These are phyloP conservation scores for Kalmanozyma brasiliensis DNA, from an alignment of 1,284 basidiomycete genomes.

Conservation along the genomic window DNA sequence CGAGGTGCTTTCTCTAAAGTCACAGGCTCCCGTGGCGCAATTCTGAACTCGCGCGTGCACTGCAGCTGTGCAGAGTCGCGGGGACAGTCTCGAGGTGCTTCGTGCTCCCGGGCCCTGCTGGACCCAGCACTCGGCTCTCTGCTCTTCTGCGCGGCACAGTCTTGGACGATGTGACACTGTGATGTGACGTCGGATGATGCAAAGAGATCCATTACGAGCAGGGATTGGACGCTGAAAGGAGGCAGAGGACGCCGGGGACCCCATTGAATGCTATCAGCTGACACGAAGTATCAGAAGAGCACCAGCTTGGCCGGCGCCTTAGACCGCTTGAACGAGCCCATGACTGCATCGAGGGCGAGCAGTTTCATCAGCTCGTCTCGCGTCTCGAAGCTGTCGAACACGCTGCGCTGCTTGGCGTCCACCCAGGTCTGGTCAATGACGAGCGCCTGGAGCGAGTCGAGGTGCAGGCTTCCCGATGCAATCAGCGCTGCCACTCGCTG, in stretches of 20 bases:
- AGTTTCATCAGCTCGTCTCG: slow-evolving; percentile 57
- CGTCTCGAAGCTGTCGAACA: slow-evolving; percentile 62
- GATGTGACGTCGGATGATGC: no score
- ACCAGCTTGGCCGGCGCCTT: slow-evolving; percentile 27
- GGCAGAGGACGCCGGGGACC: no score
- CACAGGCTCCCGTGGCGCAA: slow-evolving; percentile 14
- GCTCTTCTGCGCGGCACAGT: no score
- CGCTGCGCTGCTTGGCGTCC: slow-evolving; percentile 57
- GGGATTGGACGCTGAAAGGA: no score
- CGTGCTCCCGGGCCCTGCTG: no score
- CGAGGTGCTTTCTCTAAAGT: neutral
- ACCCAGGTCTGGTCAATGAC: slow-evolving; percentile 62
- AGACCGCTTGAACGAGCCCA: slow-evolving; percentile 24
- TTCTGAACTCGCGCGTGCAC: slow-evolving; percentile 1
- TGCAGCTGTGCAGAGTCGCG: no score
- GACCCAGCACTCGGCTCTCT: no score
- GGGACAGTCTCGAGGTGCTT: no score
- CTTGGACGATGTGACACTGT: no score
- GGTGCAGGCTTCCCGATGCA: slow-evolving; percentile 39
- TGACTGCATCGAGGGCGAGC: slow-evolving; percentile 33
- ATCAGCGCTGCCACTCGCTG: slow-evolving; percentile 55
- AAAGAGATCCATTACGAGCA: neutral
- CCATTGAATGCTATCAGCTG: neutral
- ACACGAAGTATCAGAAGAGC: slow-evolving; percentile 27
- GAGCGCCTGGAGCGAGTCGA: slow-evolving; percentile 48